These are phyloP conservation scores for Golubevia sp. DNA, from an alignment of 1,284 basidiomycete species.

Conservation along the genomic window DNA sequence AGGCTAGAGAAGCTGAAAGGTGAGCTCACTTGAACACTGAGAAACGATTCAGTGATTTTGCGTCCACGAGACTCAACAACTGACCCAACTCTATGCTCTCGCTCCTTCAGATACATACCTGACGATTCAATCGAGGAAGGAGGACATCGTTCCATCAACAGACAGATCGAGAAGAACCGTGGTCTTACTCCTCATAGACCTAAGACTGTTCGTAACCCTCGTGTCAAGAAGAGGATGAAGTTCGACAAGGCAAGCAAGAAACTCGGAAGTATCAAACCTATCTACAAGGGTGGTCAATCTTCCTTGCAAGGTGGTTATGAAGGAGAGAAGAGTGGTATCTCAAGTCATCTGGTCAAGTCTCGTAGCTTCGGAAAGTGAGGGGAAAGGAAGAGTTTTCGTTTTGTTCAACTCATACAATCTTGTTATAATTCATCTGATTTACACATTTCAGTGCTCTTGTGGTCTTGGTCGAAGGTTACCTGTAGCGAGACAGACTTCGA, in stretches of 20 bases:
- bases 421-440: too few species aligned
- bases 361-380: conserved; percentile 40
- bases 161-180: conserved; percentile 58
- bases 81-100: not conserved
- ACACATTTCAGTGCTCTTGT: too few species aligned
- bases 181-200: conserved; percentile 51
- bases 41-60: not conserved
- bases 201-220: conserved; percentile 53
- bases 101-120: conserved; percentile 27
- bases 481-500: too few species aligned
- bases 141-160: conserved; percentile 50
- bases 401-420: too few species aligned
- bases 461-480: too few species aligned
- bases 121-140: conserved; percentile 44
- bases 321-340: conserved; percentile 57
- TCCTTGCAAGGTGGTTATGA: conserved; percentile 52
- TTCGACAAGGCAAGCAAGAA: conserved; percentile 60
- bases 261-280: conserved; percentile 43
- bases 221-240: conserved; percentile 57
- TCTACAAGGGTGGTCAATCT: conserved; percentile 58
- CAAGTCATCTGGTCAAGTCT: conserved; percentile 51
- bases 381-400: too few species aligned
- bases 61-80: not conserved
- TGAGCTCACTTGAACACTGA: conserved; percentile 2
- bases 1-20: conserved; percentile 32